Evolutionary conservation across 2,329 filamentous ascomycete species (phyloP).

Genomic region (Colletotrichum sp.): DNA sequence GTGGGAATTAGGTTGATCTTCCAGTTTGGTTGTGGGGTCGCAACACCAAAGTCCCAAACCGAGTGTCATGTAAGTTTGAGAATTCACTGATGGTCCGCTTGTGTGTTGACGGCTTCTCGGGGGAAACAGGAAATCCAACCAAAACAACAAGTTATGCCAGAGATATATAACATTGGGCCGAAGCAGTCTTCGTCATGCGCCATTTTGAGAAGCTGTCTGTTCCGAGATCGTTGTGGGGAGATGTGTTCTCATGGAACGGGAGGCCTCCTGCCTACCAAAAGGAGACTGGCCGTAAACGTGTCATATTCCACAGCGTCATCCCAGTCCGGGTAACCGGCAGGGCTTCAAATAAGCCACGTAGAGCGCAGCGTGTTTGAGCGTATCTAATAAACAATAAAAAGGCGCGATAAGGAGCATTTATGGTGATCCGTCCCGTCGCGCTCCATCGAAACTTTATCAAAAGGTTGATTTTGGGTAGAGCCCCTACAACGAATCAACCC

Average conservation of each 20-base stretch:
- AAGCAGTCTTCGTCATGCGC: neutral
- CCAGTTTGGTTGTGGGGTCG: neutral
- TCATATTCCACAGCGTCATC: neutral
- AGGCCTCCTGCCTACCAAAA: neutral
- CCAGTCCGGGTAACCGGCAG: neutral
- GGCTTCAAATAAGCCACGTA: neutral
- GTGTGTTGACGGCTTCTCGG: neutral
- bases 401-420: neutral
- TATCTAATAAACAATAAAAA: neutral
- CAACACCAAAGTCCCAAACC: neutral
- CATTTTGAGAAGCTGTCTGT: neutral
- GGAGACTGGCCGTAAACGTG: neutral
- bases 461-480: neutral
- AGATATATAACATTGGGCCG: accelerated
- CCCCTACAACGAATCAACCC: neutral
- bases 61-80: neutral
- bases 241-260: neutral
- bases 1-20: neutral
- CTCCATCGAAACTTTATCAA: neutral
- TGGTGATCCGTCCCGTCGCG: neutral
- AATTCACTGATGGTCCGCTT: neutral
- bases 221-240: neutral
- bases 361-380: neutral
- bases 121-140: neutral
- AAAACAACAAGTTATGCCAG: neutral